Base-by-base conservation (phyloP, 148 eudicot species). In the Linanthus parryae region DNA sequence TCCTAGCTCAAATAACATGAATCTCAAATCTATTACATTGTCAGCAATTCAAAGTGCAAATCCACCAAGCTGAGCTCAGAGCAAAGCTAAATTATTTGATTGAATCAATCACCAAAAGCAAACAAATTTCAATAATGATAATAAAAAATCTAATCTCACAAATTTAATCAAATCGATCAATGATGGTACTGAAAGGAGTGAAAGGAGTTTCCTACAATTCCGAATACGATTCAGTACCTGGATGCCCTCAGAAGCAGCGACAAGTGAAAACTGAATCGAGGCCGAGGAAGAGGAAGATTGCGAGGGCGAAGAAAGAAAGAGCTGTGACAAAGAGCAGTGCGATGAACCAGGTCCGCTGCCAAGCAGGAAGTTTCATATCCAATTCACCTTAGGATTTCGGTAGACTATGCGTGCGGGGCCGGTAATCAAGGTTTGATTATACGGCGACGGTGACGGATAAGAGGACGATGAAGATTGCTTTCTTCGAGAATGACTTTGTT, bases 341-440 rank as follows among this genome's bases (percentile, higher is more conserved):
- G 2, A 90, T 80, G 36, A 90, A 90, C 95, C 95, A 90, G 51
- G 74, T 72, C 46, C 44, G 77, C 45, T 78, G 84, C 92, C 92
- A 90, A 67, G 86, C 76, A 3, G 97, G 97, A 0, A 70, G 29
- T 5, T 50, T 24, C 14, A 51, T 65, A 54, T 73, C 73, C 11
- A 70, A 69, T 17, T 66, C 65, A 15, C 72, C 52, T 3, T 70
- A 61, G 5, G 69, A 45, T 65, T 81, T n/a, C 69, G 43, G 62
- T 81, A 72, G 0, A 72, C 63, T 28, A 78, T 65, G 25, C 88
- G 70, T 6, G 72, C 71, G 46, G 84, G 62, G 2, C 46, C 66
- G 42, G 56, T 36, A 22, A 30, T 19, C 21, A 37, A 55, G 57
- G 45, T 25, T 18, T 16, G 63, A 29, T 38, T 24, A n/a, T 61